Conservation (phyloP, 805 yeast species). For the Lipomyces mesembrius region DNA sequence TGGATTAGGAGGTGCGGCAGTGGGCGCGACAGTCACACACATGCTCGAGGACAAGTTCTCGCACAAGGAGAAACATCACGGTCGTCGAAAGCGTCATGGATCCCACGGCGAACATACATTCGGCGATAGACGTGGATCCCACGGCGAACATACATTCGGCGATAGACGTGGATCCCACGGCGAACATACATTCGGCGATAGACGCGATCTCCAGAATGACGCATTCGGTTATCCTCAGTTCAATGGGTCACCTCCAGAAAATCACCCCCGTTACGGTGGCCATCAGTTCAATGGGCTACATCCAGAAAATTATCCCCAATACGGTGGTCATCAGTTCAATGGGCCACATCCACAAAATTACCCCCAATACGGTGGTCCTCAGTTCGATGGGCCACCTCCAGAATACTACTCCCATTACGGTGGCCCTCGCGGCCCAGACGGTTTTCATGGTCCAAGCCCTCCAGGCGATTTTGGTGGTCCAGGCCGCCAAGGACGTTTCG, state of each 20-base stretch:
- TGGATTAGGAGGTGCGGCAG: slow-evolving; percentile 34
- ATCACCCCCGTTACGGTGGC: slow-evolving; percentile 9
- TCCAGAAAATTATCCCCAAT: slow-evolving; percentile 8
- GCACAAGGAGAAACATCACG: not conserved
- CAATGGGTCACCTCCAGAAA: not conserved
- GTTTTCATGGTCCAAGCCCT: not conserved
- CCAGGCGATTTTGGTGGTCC: slow-evolving; percentile 22
- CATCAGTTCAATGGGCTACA: not conserved
- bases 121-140: no score
- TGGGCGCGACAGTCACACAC: slow-evolving; percentile 28
- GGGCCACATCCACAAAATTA: not conserved
- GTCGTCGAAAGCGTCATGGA: slow-evolving; percentile 1
- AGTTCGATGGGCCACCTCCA: not conserved
- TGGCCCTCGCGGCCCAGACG: slow-evolving; percentile 25
- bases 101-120: not conserved
- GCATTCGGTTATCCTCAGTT: not conserved
- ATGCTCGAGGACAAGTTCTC: not conserved
- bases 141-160: not conserved
- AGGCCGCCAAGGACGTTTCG: slow-evolving; percentile 23
- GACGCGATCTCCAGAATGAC: slow-evolving; percentile 12
- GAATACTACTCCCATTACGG: slow-evolving; percentile 17
- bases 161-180: not conserved
- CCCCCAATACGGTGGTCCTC: slow-evolving; percentile 8
- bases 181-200: slow-evolving; percentile 8
- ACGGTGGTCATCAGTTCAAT: not conserved